Evolutionary conservation across 164 flowering plant species (phyloP).

Genomic region (Pachysandra terminalis): DNA sequence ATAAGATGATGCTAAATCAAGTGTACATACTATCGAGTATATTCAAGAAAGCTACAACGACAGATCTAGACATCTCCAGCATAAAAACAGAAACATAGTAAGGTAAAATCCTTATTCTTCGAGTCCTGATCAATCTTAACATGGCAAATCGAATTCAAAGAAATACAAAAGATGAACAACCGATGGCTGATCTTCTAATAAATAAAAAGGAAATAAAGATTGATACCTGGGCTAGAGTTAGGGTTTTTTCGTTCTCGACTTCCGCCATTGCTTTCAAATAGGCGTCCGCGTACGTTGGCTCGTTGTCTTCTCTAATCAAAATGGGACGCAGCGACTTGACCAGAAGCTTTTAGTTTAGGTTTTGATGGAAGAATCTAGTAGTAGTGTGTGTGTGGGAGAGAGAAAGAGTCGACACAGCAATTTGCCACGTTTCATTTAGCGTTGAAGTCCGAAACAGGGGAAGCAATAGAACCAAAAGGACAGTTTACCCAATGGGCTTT

Average conservation of each 20-base stretch:
- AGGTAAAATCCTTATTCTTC: background rate
- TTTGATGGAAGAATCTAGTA: too few relatives aligned
- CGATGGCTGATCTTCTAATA: background rate
- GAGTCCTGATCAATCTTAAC: background rate
- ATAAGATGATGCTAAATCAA: too few relatives aligned
- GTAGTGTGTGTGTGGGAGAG: too few relatives aligned
- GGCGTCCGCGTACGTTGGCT: background rate
- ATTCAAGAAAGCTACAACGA: background rate
- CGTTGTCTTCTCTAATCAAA: too few relatives aligned
- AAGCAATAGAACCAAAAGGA: too few relatives aligned
- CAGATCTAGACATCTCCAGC: background rate
- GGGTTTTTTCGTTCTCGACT: slow-evolving; percentile 10
- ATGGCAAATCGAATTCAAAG: background rate
- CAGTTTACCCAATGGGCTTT: too few relatives aligned
- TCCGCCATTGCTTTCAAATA: slow-evolving; percentile 10
- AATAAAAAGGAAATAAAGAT: background rate
- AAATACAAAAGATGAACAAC: background rate
- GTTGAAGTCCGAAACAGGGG: background rate
- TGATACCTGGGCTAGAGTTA: slow-evolving; percentile 14
- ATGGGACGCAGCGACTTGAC: background rate
- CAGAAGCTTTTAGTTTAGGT: background rate
- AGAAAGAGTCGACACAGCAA: background rate
- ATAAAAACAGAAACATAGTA: background rate
- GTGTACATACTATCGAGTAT: background rate
- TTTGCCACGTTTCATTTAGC: background rate